Conservation (phyloP, 1,284 basidiomycete species). For the Hypsizygus ulmarius region DNA sequence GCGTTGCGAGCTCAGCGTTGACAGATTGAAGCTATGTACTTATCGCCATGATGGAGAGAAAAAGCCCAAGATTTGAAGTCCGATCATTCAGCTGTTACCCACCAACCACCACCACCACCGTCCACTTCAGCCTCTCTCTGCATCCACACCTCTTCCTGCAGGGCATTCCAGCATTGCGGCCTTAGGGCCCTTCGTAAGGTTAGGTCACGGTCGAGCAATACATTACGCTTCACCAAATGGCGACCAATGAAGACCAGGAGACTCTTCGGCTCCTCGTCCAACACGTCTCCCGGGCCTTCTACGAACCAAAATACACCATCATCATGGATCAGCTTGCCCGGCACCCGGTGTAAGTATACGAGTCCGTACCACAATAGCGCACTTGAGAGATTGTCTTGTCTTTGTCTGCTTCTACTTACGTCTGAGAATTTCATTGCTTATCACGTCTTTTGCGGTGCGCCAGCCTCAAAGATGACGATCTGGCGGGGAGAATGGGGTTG, state of each 20-base stretch:
- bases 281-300: slow-evolving; percentile 91
- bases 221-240: slow-evolving; percentile 37
- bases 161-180: background rate
- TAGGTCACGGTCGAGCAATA: too few species aligned
- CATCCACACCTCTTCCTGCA: background rate
- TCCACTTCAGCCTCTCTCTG: background rate
- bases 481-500: slow-evolving; percentile 85
- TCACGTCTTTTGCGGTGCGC: slow-evolving; percentile 18
- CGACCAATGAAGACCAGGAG: slow-evolving; percentile 73
- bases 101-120: background rate
- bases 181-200: too few species aligned
- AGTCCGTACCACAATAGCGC: too few species aligned
- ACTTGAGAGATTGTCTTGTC: too few species aligned
- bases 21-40: too few species aligned
- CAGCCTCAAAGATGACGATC: slow-evolving; percentile 89
- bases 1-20: too few species aligned
- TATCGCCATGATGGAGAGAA: background rate
- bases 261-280: slow-evolving; percentile 81
- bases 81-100: background rate
- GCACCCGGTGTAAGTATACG: slow-evolving; percentile 86
- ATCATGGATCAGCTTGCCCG: slow-evolving; percentile 91
- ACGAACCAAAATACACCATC: slow-evolving; percentile 89
- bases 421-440: too few species aligned
- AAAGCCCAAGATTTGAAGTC: background rate
- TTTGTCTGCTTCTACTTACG: too few species aligned